Evolutionary conservation across 2,329 filamentous ascomycete species (phyloP).

Genomic region (Pseudogymnoascus sp.): DNA sequence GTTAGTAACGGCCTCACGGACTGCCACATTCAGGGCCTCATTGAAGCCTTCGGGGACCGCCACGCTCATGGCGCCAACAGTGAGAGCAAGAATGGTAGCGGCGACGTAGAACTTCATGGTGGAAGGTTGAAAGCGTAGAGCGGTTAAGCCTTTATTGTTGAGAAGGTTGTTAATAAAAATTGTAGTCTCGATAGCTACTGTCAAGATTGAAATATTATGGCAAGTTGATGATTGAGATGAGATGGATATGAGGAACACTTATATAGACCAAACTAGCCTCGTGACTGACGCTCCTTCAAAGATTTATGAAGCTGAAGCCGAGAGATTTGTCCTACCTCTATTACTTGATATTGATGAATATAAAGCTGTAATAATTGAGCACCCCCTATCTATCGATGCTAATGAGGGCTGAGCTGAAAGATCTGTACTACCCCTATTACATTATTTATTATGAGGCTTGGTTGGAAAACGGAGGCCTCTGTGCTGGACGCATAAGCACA

Average conservation of each 20-base stretch:
- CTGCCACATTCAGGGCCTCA: no score
- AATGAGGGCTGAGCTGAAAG: not conserved
- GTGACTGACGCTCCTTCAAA: not conserved
- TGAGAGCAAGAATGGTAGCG: slow-evolving; percentile 23
- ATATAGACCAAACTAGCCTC: not conserved
- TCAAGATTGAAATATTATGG: not conserved
- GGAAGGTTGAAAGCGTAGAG: not conserved
- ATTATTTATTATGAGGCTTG: not conserved
- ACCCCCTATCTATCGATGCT: not conserved
- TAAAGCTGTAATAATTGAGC: not conserved
- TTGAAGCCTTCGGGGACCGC: not conserved
- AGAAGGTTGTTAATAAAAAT: not conserved
- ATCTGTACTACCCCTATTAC: not conserved
- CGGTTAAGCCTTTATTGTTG: not conserved
- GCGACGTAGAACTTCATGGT: slow-evolving; percentile 9
- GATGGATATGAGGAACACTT: not conserved
- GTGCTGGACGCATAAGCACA: not conserved
- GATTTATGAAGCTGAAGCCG: not conserved
- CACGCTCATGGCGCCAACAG: slow-evolving; percentile 33
- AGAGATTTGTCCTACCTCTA: not conserved
- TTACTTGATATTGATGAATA: not conserved
- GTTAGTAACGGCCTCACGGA: no score
- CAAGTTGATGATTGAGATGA: not conserved
- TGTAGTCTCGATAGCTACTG: not conserved
- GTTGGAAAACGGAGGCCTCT: not conserved